Percentiles rank a stretch among this genome's conserved stretches.
Conservation (phyloP, 306 rosid species). For the Quercus engelmannii region DNA sequence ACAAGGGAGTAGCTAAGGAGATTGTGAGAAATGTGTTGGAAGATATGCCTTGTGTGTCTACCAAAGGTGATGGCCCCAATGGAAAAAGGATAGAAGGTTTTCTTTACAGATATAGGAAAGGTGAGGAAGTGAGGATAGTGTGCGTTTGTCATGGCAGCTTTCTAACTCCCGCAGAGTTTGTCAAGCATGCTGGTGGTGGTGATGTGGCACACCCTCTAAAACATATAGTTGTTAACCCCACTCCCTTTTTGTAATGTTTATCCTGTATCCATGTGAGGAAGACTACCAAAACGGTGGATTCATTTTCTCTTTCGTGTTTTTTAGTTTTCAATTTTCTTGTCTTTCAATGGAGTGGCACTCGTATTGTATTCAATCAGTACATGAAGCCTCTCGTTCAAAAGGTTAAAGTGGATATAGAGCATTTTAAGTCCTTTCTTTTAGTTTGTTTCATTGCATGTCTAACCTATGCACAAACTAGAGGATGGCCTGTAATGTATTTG, state of each 20-base stretch:
- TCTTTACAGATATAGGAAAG: conserved; percentile 68
- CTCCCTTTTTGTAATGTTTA: conserved; percentile 16
- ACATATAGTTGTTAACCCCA: conserved; percentile 63
- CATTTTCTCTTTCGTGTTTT: background rate
- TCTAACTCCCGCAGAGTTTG: conserved; percentile 71
- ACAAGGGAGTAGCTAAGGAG: conserved; percentile 24
- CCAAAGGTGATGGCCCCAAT: conserved; percentile 55
- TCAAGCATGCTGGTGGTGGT: conserved; percentile 71
- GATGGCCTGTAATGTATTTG: no score
- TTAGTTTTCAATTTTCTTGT: background rate
- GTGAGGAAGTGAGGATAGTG: conserved; percentile 70
- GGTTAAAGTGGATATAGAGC: background rate
- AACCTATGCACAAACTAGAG: background rate
- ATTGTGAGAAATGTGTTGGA: conserved; percentile 42
- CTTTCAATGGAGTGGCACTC: conserved; percentile 2
- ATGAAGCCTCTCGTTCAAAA: conserved; percentile 10
- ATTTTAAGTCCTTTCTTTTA: background rate
- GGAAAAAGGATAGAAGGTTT: conserved; percentile 70
- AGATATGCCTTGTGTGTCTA: conserved; percentile 69
- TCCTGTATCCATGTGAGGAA: background rate
- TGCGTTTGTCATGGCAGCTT: conserved; percentile 80
- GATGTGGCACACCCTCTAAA: conserved; percentile 60
- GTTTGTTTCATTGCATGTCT: background rate
- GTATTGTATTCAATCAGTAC: background rate
- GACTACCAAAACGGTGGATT: background rate